Evolutionary conservation across 2,329 filamentous ascomycete genomes (phyloP).

Genomic region (Curvularia sp.): DNA sequence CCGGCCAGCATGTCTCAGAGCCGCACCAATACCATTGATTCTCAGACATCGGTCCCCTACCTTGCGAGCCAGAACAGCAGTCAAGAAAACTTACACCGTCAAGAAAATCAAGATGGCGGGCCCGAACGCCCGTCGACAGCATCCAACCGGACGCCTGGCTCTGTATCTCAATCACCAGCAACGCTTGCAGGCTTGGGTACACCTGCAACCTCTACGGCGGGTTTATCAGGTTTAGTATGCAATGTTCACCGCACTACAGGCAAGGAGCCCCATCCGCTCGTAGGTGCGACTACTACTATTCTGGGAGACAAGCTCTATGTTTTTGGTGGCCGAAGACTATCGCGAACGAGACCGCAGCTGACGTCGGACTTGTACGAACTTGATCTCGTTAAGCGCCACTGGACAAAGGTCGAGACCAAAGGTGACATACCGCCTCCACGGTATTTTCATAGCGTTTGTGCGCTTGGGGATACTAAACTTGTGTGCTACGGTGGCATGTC

Average conservation of each 20-base stretch:
- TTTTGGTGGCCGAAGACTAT: slow-evolving; percentile 89
- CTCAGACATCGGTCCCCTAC: slow-evolving; percentile 54
- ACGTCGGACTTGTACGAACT: slow-evolving; percentile 93
- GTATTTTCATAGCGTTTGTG: slow-evolving; percentile 97
- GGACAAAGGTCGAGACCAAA: slow-evolving; percentile 84
- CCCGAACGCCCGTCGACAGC: slow-evolving; percentile 45
- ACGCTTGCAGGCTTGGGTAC: slow-evolving; percentile 48
- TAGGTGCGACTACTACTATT: slow-evolving; percentile 94
- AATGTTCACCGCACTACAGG: slow-evolving; percentile 84
- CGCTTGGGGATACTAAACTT: slow-evolving; percentile 91
- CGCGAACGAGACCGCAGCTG: slow-evolving; percentile 80
- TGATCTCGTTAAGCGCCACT: slow-evolving; percentile 88
- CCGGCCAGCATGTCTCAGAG: slow-evolving; percentile 54
- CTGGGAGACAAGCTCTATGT: slow-evolving; percentile 96
- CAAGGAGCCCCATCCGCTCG: slow-evolving; percentile 85
- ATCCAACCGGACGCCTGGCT: slow-evolving; percentile 46
- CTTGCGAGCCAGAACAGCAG: slow-evolving; percentile 55
- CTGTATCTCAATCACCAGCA: slow-evolving; percentile 55
- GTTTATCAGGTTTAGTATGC: slow-evolving; percentile 71
- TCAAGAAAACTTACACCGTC: slow-evolving; percentile 55
- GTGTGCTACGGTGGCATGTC: slow-evolving; percentile 99
- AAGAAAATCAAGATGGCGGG: slow-evolving; percentile 52
- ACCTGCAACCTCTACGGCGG: slow-evolving; percentile 59
- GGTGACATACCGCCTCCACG: slow-evolving; percentile 89
- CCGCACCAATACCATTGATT: slow-evolving; percentile 57